phyloP scores from a whole-genome alignment of 176 grass and related monocot genomes.

The Oryza coarctata region DNA sequence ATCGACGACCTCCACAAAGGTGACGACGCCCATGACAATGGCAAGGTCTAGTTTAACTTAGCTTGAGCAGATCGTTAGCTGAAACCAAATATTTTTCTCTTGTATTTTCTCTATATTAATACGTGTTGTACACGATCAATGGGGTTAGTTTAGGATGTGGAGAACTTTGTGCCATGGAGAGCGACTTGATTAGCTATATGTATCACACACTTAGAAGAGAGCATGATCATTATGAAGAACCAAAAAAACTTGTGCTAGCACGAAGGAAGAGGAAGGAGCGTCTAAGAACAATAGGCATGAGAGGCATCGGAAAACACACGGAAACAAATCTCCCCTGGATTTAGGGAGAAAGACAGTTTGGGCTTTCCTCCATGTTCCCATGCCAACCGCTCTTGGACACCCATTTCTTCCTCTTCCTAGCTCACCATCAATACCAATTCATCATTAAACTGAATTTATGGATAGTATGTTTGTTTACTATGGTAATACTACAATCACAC shows the following conservation, averaged over 20 bases:
- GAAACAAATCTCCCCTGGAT: neutral
- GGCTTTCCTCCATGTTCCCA: neutral
- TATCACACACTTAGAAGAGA: neutral
- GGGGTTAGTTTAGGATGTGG: neutral
- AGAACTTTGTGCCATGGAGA: neutral
- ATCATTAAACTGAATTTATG: neutral
- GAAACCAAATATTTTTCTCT: neutral
- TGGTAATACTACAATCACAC: neutral
- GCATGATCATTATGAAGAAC: neutral
- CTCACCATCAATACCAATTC: neutral
- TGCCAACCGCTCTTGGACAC: neutral
- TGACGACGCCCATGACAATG: neutral
- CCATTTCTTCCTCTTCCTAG: neutral
- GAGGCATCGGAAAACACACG: neutral
- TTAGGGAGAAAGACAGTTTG: neutral
- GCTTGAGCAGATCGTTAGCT: neutral
- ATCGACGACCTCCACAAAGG: conserved; percentile 46
- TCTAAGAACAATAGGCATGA: neutral
- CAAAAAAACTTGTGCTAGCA: neutral
- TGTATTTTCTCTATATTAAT: neutral
- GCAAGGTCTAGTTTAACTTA: conserved; percentile 47
- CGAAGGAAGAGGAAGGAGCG: neutral
- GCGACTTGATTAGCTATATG: neutral
- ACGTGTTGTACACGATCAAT: neutral
- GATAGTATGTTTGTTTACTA: neutral